These are phyloP conservation scores for Salinomyces thailandicus DNA, from an alignment of 2,329 filamentous ascomycete genomes.

Conservation along the genomic window DNA sequence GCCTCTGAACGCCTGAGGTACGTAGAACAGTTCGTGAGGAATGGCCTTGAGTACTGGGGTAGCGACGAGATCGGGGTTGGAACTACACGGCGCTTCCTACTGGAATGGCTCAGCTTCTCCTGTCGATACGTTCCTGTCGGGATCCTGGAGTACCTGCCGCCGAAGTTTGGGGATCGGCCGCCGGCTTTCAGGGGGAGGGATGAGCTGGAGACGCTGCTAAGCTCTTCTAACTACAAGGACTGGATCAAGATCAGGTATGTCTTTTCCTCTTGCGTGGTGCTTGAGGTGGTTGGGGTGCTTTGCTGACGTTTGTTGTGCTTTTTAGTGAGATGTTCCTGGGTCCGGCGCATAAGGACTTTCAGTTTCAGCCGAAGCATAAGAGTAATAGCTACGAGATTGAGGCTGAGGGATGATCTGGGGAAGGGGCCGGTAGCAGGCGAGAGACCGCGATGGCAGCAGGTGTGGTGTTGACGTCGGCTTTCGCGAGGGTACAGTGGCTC, in stretches of 20 bases:
- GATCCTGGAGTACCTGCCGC: constrained; percentile 76
- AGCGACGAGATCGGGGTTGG: constrained; percentile 90
- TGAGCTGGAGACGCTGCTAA: constrained; percentile 87
- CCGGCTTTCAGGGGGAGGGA: constrained; percentile 74
- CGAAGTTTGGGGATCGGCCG: constrained; percentile 78
- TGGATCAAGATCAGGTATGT: constrained; percentile 97
- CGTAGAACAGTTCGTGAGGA: constrained; percentile 79
- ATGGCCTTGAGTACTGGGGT: constrained; percentile 89
- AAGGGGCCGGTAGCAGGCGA: neutral
- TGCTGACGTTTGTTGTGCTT: neutral
- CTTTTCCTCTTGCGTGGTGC: neutral
- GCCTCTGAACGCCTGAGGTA: constrained; percentile 75
- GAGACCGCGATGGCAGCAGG: no score
- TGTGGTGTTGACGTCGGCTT: no score
- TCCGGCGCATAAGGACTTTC: constrained; percentile 78
- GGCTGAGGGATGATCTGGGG: constrained; percentile 48
- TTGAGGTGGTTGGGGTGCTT: neutral
- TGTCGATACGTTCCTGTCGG: constrained; percentile 87
- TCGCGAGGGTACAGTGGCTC: no score
- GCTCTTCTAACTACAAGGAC: constrained; percentile 84
- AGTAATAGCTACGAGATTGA: constrained; percentile 81
- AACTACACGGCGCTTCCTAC: constrained; percentile 78
- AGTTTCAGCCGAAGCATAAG: constrained; percentile 96
- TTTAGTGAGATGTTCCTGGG: constrained; percentile 93
- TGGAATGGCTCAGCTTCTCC: constrained; percentile 92